Evolutionary conservation across 306 rosid species (phyloP).

Genomic region (Corylus heterophylla): DNA sequence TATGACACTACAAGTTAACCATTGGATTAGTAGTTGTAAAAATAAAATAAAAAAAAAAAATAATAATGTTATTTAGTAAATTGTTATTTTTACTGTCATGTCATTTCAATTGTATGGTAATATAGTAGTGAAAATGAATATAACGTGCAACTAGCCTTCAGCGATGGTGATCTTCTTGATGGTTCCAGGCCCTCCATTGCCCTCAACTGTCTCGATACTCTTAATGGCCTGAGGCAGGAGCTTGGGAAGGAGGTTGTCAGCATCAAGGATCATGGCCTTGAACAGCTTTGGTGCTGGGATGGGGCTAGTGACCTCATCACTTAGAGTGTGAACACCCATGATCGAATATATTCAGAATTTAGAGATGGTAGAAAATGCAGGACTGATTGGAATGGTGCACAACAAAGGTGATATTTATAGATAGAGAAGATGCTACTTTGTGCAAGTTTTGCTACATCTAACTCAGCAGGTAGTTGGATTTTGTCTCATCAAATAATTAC

Average conservation of each 20-base stretch:
- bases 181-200: conserved; percentile 72
- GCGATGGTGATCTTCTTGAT: conserved; percentile 54
- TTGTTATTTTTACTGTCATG: no score
- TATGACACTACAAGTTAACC: no score
- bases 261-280: conserved; percentile 71
- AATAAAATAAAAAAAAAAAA: no score
- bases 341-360: neutral
- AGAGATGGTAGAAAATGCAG: neutral
- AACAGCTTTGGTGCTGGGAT: conserved; percentile 46
- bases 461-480: neutral
- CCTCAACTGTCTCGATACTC: conserved; percentile 48
- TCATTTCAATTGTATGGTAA: no score
- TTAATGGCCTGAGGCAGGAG: conserved; percentile 49
- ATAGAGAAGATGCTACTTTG: conserved; percentile 7
- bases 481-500: neutral
- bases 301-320: conserved; percentile 36
- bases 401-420: conserved; percentile 23
- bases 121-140: neutral
- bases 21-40: no score
- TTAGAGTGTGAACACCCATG: conserved; percentile 25
- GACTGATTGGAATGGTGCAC: conserved; percentile 3
- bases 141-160: conserved; percentile 39
- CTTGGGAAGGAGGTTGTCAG: conserved; percentile 54
- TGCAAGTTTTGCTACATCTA: neutral
- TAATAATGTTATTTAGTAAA: no score